Conservation (phyloP, 1,284 basidiomycete species). For the Apiotrichum sp. region DNA sequence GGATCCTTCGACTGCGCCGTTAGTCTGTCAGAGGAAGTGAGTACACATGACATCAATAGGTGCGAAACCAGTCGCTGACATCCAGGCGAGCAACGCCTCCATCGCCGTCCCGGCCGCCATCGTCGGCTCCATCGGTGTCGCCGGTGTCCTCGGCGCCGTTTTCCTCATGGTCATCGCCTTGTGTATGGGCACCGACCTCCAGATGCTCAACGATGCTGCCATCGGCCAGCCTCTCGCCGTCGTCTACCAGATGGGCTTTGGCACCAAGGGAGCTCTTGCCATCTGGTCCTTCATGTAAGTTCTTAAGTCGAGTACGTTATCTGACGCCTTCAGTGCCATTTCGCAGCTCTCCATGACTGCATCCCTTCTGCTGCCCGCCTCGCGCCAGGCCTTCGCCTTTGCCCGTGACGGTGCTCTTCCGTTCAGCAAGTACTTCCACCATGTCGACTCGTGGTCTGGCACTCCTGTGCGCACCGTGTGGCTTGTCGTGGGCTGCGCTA, state of each 20-base stretch:
- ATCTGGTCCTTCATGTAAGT: slow-evolving; percentile 48
- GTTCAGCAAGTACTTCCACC: slow-evolving; percentile 56
- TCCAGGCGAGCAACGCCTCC: slow-evolving; percentile 58
- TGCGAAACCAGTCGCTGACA: neutral
- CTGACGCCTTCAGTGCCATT: neutral
- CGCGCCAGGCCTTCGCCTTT: slow-evolving; percentile 61
- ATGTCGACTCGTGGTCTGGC: slow-evolving; percentile 25
- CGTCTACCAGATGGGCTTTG: slow-evolving; percentile 43
- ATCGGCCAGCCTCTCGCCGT: slow-evolving; percentile 59
- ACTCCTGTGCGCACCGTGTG: slow-evolving; percentile 40
- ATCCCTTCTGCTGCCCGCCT: slow-evolving; percentile 43
- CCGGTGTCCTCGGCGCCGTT: slow-evolving; percentile 56
- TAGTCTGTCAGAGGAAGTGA: slow-evolving; percentile 58
- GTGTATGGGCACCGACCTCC: slow-evolving; percentile 56
- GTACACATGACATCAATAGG: neutral
- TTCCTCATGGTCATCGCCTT: slow-evolving; percentile 31
- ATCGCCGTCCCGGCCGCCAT: slow-evolving; percentile 64
- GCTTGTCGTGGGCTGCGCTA: slow-evolving; percentile 30
- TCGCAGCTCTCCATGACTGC: slow-evolving; percentile 33
- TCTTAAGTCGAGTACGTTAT: slow-evolving; percentile 34
- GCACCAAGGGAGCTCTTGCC: slow-evolving; percentile 44
- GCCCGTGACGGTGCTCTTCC: slow-evolving; percentile 65
- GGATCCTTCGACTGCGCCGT: slow-evolving; percentile 59
- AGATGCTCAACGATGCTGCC: slow-evolving; percentile 53
- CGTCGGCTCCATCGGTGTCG: slow-evolving; percentile 56